Conservation (phyloP, 2,329 filamentous ascomycete species). For the Penicillium sp. region DNA sequence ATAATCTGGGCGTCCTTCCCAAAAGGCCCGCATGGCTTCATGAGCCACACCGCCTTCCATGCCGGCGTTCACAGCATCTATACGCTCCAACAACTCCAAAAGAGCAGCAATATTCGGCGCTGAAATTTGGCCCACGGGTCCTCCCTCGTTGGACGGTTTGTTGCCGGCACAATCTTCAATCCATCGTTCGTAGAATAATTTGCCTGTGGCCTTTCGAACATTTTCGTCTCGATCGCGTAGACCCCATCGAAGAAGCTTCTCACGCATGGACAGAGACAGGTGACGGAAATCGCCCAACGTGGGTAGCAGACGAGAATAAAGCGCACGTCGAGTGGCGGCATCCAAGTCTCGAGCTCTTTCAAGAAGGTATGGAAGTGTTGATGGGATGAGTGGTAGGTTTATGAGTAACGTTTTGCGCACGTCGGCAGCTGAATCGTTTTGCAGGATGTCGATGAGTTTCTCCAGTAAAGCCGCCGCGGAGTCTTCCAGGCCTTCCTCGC, state of each 20-base stretch:
- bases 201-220: constrained; percentile 84
- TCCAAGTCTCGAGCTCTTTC: constrained; percentile 90
- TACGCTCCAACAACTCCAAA: constrained; percentile 85
- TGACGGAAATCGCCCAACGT: constrained; percentile 91
- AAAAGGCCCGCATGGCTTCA: constrained; percentile 94
- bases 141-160: constrained; percentile 55
- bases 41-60: constrained; percentile 85
- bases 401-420: constrained; percentile 83
- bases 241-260: constrained; percentile 93
- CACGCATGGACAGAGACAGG: constrained; percentile 85
- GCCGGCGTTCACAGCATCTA: constrained; percentile 87
- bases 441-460: constrained; percentile 80
- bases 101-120: constrained; percentile 75
- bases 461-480: constrained; percentile 67
- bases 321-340: constrained; percentile 72
- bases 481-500: constrained; percentile 64
- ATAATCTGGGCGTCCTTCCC: constrained; percentile 74
- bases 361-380: constrained; percentile 79
- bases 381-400: constrained; percentile 81
- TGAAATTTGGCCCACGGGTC: constrained; percentile 43
- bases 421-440: constrained; percentile 91
- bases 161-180: constrained; percentile 86
- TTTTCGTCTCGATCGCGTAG: constrained; percentile 90
- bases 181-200: constrained; percentile 92
- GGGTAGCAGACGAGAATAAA: constrained; percentile 84